Conservation (phyloP, 148 eudicot species). For the Nepenthes gracilis region DNA sequence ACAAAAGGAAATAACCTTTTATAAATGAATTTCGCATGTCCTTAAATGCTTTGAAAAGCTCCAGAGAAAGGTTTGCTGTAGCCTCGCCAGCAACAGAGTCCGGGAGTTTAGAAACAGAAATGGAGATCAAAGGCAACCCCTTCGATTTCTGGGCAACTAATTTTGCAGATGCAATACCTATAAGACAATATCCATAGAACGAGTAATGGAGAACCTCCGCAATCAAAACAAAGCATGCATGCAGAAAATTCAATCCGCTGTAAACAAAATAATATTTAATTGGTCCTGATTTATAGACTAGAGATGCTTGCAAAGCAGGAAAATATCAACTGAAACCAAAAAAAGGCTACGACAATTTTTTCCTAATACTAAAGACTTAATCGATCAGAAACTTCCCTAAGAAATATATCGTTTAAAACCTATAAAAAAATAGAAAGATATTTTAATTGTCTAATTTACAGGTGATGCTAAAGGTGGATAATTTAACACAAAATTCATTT, state of each 20-base stretch:
- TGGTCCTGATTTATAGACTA: too few relatives aligned
- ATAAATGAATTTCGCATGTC: constrained; percentile 26
- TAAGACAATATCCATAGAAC: neutral
- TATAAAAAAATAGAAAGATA: too few relatives aligned
- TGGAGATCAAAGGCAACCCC: constrained; percentile 71
- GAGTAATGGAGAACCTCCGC: too few relatives aligned
- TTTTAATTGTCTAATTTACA: too few relatives aligned
- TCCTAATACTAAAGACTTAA: too few relatives aligned
- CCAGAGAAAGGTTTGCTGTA: constrained; percentile 55
- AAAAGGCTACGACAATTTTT: too few relatives aligned
- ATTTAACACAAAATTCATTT: too few relatives aligned
- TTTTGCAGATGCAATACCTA: constrained; percentile 63
- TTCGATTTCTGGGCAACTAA: constrained; percentile 76
- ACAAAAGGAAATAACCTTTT: constrained; percentile 25
- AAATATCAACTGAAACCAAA: too few relatives aligned
- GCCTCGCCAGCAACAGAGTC: constrained; percentile 58
- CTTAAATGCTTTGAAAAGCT: constrained; percentile 46
- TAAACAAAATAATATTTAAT: neutral
- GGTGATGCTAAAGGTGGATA: too few relatives aligned
- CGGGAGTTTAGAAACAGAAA: constrained; percentile 48
- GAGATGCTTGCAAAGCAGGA: too few relatives aligned
- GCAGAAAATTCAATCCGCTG: neutral
- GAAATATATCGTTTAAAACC: too few relatives aligned
- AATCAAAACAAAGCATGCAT: neutral
- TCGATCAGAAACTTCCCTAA: too few relatives aligned